Conservation (phyloP, 805 yeast species). For the Brettanomyces nanus region DNA sequence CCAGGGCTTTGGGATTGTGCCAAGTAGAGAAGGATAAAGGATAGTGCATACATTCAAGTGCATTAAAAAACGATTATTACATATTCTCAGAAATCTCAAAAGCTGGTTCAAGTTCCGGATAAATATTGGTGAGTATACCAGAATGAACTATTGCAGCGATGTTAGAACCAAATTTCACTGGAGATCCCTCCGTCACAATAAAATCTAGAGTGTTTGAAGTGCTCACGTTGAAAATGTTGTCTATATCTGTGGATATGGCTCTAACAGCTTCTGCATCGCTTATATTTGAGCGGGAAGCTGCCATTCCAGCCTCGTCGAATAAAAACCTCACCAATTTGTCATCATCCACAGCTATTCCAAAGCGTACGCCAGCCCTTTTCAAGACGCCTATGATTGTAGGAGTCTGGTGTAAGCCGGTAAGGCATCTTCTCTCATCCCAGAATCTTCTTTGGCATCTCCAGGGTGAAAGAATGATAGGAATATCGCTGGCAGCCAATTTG, state of each 20-base stretch:
- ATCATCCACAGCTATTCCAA: conserved; percentile 3
- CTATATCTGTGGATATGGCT: not conserved
- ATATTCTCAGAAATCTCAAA: not conserved
- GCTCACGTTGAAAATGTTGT: not conserved
- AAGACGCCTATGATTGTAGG: not conserved
- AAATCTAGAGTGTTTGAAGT: not conserved
- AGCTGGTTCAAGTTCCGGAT: conserved; percentile 1
- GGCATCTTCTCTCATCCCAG: conserved; percentile 4
- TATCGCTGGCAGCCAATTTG: not conserved
- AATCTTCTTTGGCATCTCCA: conserved; percentile 4
- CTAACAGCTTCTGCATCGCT: not conserved
- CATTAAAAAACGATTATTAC: too few species aligned
- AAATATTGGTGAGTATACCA: not conserved
- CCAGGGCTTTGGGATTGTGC: too few species aligned
- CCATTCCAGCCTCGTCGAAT: conserved; percentile 1
- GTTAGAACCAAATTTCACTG: conserved; percentile 1
- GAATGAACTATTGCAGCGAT: conserved; percentile 1
- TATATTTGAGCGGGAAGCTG: conserved; percentile 1
- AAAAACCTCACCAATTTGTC: conserved; percentile 2
- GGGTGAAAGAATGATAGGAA: not conserved
- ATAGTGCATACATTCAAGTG: too few species aligned
- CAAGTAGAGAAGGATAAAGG: too few species aligned
- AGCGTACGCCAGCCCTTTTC: not conserved
- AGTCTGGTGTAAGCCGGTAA: conserved; percentile 1
- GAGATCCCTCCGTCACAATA: conserved; percentile 1